Percentiles rank a stretch among this genome's conserved stretches.
Evolutionary conservation across 164 flowering plant genomes (phyloP).

Genomic region (Umbilicus rupestris): DNA sequence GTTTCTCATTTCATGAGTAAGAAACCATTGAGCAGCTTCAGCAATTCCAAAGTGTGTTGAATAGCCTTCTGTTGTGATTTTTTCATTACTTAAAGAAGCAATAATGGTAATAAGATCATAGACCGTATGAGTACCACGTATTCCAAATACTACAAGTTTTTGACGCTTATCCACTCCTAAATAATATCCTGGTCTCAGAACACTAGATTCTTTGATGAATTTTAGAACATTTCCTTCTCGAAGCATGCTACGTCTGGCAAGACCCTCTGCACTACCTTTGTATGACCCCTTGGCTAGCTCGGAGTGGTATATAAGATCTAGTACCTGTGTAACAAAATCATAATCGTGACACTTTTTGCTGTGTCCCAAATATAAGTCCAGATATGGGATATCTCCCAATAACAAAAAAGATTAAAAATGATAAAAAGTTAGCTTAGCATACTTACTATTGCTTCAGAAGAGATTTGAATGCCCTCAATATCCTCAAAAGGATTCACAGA

Average conservation of each 20-base stretch:
- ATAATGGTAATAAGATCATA: conserved; percentile 84
- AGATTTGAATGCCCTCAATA: conserved; percentile 57
- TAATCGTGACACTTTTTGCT: neutral
- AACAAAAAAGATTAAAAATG: neutral
- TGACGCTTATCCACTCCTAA: conserved; percentile 66
- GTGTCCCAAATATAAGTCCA: neutral
- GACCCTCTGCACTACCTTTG: conserved; percentile 40
- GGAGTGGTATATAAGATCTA: conserved; percentile 71
- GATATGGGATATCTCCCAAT: neutral
- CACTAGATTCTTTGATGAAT: conserved; percentile 58
- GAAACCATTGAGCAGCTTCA: conserved; percentile 97
- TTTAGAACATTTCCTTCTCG: conserved; percentile 66
- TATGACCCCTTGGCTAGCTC: conserved; percentile 84
- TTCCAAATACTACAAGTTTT: conserved; percentile 73
- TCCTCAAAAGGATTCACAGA: conserved; percentile 55
- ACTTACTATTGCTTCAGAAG: conserved; percentile 44
- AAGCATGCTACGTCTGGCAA: conserved; percentile 78
- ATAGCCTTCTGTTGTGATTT: conserved; percentile 74
- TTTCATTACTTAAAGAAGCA: conserved; percentile 64
- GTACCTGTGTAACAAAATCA: conserved; percentile 41
- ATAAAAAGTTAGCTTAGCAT: conserved; percentile 2
- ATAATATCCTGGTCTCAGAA: conserved; percentile 95
- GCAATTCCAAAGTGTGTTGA: conserved; percentile 91
- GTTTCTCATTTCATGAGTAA: conserved; percentile 62
- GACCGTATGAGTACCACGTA: conserved; percentile 87